Evolutionary conservation across 768 basidiomycete genomes (phyloP), one percentile per base, ranked within the genome.

Genomic region (Amanita jacksonii): DNA sequence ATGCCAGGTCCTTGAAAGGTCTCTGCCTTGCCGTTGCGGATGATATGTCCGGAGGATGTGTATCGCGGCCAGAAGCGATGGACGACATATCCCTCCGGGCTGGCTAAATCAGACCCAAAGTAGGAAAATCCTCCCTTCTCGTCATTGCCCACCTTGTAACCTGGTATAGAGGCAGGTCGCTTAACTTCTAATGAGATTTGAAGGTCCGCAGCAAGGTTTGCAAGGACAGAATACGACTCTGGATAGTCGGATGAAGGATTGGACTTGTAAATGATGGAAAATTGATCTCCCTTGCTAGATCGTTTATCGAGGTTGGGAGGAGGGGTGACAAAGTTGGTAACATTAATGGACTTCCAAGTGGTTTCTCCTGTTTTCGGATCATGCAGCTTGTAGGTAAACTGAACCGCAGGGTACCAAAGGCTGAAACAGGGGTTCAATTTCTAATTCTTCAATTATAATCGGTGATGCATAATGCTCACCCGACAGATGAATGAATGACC

Each of bases 321-420:
- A 1, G 86, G 77, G 12, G 79, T 76, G 42, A 73, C 70, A 56
- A 91, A 92, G 61, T 88, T 85, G 56, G 71, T 68, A 30, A 87
- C 85, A 47, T 90, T 91, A 60, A 90, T 58, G 20, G 88, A 90
- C 61, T 85, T 87, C 93, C 93, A 99, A 46, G 67, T 68, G 36
- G 64, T 73, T 54, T 85, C 73, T 45, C 79, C 76, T 15, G 81
- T 88, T 49, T 74, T 71, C 4, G 90, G 81, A 56, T 96, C 76
- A 67, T 76, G 82, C 40, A 85, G 64, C 64, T 92, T 94, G 79
- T 81, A 92, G 3, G 81, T 86, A 62, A 97, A 89, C 62, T 99
- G 94, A 54, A 94, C 81, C 23, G 84, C 88, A 3, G 96, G 92
- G 57, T 86, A 93, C 80, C 93, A 92, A 48, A 97, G 60, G 18